Conservation (phyloP, 1,284 basidiomycete species). For the Psilocybe mexicana region DNA sequence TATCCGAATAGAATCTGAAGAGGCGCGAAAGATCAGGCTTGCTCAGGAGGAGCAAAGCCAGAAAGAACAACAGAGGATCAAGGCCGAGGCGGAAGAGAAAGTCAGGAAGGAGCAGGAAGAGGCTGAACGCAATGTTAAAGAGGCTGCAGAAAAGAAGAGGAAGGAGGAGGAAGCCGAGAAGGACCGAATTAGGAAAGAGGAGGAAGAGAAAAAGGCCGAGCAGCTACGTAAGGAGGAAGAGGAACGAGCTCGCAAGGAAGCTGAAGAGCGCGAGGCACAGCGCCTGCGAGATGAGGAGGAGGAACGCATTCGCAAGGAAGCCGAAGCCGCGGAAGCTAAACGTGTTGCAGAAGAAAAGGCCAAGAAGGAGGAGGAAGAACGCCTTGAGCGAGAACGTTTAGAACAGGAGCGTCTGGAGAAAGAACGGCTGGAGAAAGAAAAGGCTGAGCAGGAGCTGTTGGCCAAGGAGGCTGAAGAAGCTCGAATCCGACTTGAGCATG, state of each 20-base stretch:
- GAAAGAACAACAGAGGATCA: slow-evolving; percentile 39
- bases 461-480: slow-evolving; percentile 34
- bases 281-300: slow-evolving; percentile 32
- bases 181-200: slow-evolving; percentile 40
- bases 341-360: slow-evolving; percentile 34
- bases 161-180: slow-evolving; percentile 45
- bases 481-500: slow-evolving; percentile 21
- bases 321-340: slow-evolving; percentile 30
- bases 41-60: slow-evolving; percentile 49
- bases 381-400: slow-evolving; percentile 36
- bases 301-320: slow-evolving; percentile 23
- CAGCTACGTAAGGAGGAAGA: slow-evolving; percentile 37
- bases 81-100: slow-evolving; percentile 43
- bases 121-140: slow-evolving; percentile 41
- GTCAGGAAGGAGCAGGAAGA: slow-evolving; percentile 47
- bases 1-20: slow-evolving; percentile 58
- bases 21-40: slow-evolving; percentile 47
- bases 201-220: slow-evolving; percentile 35
- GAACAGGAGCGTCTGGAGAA: slow-evolving; percentile 27
- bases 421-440: slow-evolving; percentile 30
- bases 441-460: slow-evolving; percentile 29
- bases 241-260: slow-evolving; percentile 35
- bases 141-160: slow-evolving; percentile 41
- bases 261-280: slow-evolving; percentile 42
- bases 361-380: slow-evolving; percentile 29